Evolutionary conservation across 1,284 basidiomycete species (phyloP), one percentile per base, ranked within the genome.

Genomic region (Cutaneotrichosporon sp.): DNA sequence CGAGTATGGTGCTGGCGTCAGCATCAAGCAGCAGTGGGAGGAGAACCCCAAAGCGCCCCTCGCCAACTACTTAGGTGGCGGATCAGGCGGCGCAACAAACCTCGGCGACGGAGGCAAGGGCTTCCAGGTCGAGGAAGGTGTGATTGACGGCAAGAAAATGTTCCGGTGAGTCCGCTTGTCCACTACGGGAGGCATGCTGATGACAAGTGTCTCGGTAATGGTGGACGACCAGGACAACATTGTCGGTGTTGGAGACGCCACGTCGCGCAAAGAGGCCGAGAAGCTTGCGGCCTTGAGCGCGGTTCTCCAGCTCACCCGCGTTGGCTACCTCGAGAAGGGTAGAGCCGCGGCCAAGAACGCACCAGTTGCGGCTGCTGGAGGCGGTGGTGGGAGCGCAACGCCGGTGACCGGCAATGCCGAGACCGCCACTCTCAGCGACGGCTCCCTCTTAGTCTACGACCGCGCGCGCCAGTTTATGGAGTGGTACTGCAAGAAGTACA

Each of bases 381-480:
- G 58, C 5, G 61, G 50, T 5, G 66, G 63, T 51, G 62, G 53
- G 49, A 55, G 47, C 70, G 70, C 46, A 69, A 72, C 40, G 18
- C n/a, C 40, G 1, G 61, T 49, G 8, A 21, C 61, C 14, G 38
- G 61, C 13, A 30, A 9, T 10, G 31, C 46, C 18, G 66, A 67
- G 56, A 64, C 64, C 0, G 74, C 69, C 11, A 69, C 69, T 6
- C 83, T 97, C 22, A 86, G 87, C 18, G 89, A 94, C 74, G 88
- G 88, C 30, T 84, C 87, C 5, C 72, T 81, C 31, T 84, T 96
- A 69, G 83, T 82, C 8, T 88, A 89, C 56, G 91, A 94, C 64
- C 85, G 86, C 56, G 92, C 93, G 0, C 87, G 90, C 61, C 87
- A 87, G 69, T 98, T 97, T 81, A 94, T 97, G 88, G 93, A 95